Evolutionary conservation across 2,329 filamentous ascomycete genomes (phyloP).

Genomic region (Geoglossum cookeanum): DNA sequence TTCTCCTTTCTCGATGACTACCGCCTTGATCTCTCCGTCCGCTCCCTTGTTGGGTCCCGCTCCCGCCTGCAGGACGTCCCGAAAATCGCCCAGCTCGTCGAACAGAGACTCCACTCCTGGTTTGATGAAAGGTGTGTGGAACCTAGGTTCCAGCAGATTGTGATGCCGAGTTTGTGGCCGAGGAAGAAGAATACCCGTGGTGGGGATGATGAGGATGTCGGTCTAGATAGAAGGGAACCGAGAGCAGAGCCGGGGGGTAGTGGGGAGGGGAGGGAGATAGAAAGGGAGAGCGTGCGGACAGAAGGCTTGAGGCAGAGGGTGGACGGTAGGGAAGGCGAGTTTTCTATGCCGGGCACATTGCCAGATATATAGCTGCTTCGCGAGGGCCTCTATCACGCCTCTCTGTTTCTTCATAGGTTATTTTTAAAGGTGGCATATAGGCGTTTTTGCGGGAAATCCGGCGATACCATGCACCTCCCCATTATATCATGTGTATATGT

Average conservation of each 20-base stretch:
- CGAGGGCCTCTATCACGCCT: not conserved
- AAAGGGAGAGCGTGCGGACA: not conserved
- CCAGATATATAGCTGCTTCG: not conserved
- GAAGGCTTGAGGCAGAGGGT: not conserved
- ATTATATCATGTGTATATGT: too few species aligned
- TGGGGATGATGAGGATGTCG: constrained; percentile 26
- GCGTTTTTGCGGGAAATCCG: not conserved
- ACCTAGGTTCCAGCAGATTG: constrained; percentile 72
- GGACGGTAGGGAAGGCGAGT: not conserved
- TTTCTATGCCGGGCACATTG: not conserved
- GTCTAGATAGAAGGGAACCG: not conserved
- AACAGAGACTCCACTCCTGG: constrained; percentile 64
- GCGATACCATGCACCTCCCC: too few species aligned
- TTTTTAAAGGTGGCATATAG: not conserved
- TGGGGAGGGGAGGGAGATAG: not conserved
- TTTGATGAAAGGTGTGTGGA: constrained; percentile 77
- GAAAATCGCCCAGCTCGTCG: constrained; percentile 71
- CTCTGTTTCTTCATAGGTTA: not conserved
- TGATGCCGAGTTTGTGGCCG: constrained; percentile 66
- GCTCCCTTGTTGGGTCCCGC: constrained; percentile 61
- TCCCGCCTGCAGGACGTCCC: constrained; percentile 68
- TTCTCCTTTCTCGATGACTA: constrained; percentile 91
- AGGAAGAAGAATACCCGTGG: constrained; percentile 67
- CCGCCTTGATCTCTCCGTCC: constrained; percentile 62
- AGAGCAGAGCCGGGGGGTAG: not conserved